Base-by-base conservation (phyloP, 75 land plant genomes). In the Pinus albicaulis region DNA sequence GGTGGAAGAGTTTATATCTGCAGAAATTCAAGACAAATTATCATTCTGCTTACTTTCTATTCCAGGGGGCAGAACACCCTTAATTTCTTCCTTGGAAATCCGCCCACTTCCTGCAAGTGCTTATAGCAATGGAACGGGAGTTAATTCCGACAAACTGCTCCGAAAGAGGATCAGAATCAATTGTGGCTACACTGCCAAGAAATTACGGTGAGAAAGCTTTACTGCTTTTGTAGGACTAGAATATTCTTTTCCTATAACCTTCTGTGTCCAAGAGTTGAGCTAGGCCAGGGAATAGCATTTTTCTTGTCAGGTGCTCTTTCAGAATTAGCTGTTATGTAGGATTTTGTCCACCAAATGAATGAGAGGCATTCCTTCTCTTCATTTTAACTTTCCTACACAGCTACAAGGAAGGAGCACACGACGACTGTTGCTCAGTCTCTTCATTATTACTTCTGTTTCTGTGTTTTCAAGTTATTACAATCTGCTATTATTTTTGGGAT, bases 1-100 rank as follows among this genome's bases (percentile, higher is more conserved):
- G 87, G 78, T 74, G 15, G 92, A 92, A 78, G 94, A 92, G 73
- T 78, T 89, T 55, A 65, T 92, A 68, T 84, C 80, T 79, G 79
- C 82, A 72, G 86, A 81, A 6, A 61, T 41, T 55, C 82, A 73
- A 57, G 86, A 89, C 19, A 75, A 59, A 19, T 57, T 84, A n/a
- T 52, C 81, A 13, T 85, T 92, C 26, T 92, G 93, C 75, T 77
- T 92, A 25, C 78, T 63, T 24, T 26, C 83, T 34, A 81, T 85
- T 81, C 79, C 82, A 19, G 69, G 70, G 48, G 81, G 79, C 62
- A 89, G 89, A 48, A 57, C 15, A 55, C 93, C 93, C 58, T 87
- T 92, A 25, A 85, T 92, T 62, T 92, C 93, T 59, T 81, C 87
- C 1, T 69, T 92, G 63, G 93, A 92, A 79, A 24, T 92, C 11